Evolutionary conservation across 768 basidiomycete genomes (phyloP), one percentile per base, ranked within the genome.

Genomic region (Tricholoma sp.): DNA sequence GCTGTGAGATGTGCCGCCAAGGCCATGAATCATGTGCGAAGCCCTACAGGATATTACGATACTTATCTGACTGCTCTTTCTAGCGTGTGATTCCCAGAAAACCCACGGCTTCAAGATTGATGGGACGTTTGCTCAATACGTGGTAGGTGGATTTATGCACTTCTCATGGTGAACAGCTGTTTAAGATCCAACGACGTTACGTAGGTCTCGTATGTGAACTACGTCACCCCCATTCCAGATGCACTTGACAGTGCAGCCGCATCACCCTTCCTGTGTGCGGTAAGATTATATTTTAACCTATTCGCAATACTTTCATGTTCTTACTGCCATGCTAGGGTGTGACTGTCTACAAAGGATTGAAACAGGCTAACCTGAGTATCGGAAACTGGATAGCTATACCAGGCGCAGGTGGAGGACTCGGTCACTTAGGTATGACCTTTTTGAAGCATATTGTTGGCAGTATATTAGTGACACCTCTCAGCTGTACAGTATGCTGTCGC

Each of bases 331-430:
- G n/a, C n/a, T 39, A 86, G 85, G 89, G 88, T 4, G 69, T 94
- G 31, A 94, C 92, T 1, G 84, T 89, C 8, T 94, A 89, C 70
- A 86, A 86, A 62, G 93, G 86, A 0, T 70, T 94, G 59, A 91
- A 91, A 69, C 74, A 85, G 60, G 73, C 81, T 6, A 74, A 76
- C 29, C 68, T 81, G 3, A 74, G 68, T 24, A 76, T 84, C 24
- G 91, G 91, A 6, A 76, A 94, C 48, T 89, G 82, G 82, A 73
- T 89, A 37, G 80, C 81, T n/a, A 77, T 92, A 53, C 79, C 85
- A 8, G 88, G 89, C 29, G 89, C 87, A 2, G 89, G 87, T 0
- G 87, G 87, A 15, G 89, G 90, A 18, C 82, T 92, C 20, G 91
- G 91, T 2, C 88, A 91, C 72, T 74, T 94, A 18, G 89, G 82